Evolutionary conservation across 164 flowering plant genomes (phyloP).

Genomic region (Vitis amurensis): DNA sequence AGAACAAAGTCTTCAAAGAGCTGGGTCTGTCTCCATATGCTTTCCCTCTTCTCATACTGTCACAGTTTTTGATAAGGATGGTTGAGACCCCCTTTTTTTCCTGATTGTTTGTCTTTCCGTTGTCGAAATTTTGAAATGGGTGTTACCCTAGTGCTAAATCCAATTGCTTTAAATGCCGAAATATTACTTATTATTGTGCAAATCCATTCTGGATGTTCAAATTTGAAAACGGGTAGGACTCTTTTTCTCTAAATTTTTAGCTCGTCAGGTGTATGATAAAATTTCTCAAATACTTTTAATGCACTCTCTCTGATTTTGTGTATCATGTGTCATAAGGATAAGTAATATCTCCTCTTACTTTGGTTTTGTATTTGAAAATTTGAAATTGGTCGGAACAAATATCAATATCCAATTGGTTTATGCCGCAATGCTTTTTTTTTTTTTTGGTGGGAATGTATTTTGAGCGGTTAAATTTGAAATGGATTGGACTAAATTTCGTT

Average conservation of each 20-base stretch:
- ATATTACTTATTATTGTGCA: neutral
- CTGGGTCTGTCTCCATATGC: constrained; percentile 43
- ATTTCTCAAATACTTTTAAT: no score
- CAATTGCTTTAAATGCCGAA: neutral
- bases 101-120: neutral
- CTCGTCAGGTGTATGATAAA: no score
- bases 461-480: no score
- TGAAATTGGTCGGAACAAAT: neutral
- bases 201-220: neutral
- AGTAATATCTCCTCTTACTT: neutral
- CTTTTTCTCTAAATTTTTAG: neutral
- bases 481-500: no score
- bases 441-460: no score
- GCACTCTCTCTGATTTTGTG: no score
- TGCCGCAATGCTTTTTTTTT: no score
- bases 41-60: neutral
- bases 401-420: neutral
- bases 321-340: neutral
- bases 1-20: constrained; percentile 60
- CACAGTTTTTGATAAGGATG: neutral
- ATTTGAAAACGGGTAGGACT: neutral
- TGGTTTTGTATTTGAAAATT: neutral
- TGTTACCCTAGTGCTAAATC: neutral
- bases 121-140: neutral
- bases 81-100: neutral